phyloP scores from a whole-genome alignment of 2,329 filamentous ascomycete species.

The Colletotrichum sp. region DNA sequence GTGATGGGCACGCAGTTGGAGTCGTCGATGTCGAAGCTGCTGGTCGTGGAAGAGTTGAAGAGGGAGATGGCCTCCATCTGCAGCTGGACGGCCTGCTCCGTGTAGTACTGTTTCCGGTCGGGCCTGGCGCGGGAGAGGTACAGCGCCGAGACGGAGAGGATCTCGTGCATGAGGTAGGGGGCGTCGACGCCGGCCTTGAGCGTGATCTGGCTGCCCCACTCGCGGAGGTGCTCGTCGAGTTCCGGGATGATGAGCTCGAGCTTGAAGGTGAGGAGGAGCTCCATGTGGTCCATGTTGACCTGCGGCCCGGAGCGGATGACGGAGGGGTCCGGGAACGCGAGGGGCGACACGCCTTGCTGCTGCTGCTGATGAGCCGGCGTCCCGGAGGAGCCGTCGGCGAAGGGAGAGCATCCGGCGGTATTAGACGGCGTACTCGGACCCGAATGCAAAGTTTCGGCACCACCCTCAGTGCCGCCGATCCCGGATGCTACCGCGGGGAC shows the following conservation, averaged over 20 bases:
- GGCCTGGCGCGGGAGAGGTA: conserved; percentile 34
- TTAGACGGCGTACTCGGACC: not conserved
- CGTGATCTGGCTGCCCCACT: conserved; percentile 20
- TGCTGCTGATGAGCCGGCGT: not conserved
- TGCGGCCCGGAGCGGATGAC: not conserved
- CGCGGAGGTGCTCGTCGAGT: conserved; percentile 24
- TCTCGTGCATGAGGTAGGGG: conserved; percentile 39
- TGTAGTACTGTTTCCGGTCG: conserved; percentile 24
- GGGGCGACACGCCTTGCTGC: not conserved
- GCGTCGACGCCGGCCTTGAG: conserved; percentile 27
- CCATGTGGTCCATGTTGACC: conserved; percentile 37
- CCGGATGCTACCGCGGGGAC: not conserved
- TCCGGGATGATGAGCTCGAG: conserved; percentile 27
- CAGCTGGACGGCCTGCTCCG: conserved; percentile 29
- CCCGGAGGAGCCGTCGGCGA: not conserved
- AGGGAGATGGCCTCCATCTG: conserved; percentile 26
- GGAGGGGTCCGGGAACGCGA: not conserved
- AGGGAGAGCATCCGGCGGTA: not conserved
- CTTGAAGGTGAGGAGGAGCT: conserved; percentile 36
- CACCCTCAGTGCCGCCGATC: not conserved
- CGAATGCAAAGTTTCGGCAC: not conserved
- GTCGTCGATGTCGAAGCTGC: conserved; percentile 23
- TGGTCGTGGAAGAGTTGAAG: not conserved
- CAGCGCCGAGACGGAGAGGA: conserved; percentile 40
- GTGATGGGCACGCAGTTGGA: conserved; percentile 35